phyloP scores from a whole-genome alignment of 805 yeast genomes.

The Scheffersomyces spartinae region DNA sequence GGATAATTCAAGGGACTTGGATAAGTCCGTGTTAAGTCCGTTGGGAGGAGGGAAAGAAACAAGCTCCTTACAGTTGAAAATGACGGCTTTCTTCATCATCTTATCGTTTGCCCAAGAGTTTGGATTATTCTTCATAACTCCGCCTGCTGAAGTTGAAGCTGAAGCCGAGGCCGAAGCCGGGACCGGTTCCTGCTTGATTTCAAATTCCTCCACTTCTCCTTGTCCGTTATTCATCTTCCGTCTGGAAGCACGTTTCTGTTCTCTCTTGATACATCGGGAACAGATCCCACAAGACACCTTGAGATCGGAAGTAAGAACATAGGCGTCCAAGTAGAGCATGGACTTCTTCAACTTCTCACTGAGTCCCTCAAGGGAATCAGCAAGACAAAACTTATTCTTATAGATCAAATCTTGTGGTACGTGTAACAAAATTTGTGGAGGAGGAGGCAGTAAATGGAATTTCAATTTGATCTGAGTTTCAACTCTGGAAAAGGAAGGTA shows the following conservation, averaged over 20 bases:
- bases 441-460: slow-evolving; percentile 62
- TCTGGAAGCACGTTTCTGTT: slow-evolving; percentile 86
- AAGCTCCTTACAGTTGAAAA: slow-evolving; percentile 85
- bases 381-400: slow-evolving; percentile 70
- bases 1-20: slow-evolving; percentile 34
- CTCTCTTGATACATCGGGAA: slow-evolving; percentile 81
- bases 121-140: slow-evolving; percentile 38
- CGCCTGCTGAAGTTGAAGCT: slow-evolving; percentile 8
- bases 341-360: slow-evolving; percentile 32
- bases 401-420: slow-evolving; percentile 82
- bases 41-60: slow-evolving; percentile 58
- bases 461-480: slow-evolving; percentile 88
- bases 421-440: slow-evolving; percentile 60
- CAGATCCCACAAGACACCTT: slow-evolving; percentile 61
- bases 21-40: slow-evolving; percentile 18
- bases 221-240: slow-evolving; percentile 55
- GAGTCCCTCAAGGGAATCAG: slow-evolving; percentile 35
- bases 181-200: slow-evolving; percentile 3
- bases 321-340: slow-evolving; percentile 62
- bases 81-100: slow-evolving; percentile 69
- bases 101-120: slow-evolving; percentile 68
- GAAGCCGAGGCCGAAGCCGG: slow-evolving; percentile 1
- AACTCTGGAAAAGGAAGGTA: slow-evolving; percentile 80
- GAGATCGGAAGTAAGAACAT: slow-evolving; percentile 52
- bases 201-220: not conserved